A percentile compares a stretch with the other conserved stretches of the same genome.
Evolutionary conservation across 352 stramenopile species (phyloP).

Genomic region (Blastocystis sp.): DNA sequence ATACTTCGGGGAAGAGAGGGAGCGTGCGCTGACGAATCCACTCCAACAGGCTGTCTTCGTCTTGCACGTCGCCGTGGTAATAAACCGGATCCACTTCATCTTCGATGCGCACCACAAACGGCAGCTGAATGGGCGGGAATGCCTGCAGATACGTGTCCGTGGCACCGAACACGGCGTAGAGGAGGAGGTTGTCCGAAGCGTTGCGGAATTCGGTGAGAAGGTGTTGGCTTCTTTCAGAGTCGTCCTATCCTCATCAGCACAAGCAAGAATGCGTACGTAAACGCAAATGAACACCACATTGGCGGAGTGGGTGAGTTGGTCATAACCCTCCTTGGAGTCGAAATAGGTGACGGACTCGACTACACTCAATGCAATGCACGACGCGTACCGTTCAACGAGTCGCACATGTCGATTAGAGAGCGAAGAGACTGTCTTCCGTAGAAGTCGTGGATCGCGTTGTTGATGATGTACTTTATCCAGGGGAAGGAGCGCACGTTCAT

Average conservation of each 20-base stretch:
- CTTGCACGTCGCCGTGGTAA: not conserved
- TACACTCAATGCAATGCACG: not conserved
- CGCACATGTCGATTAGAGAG: conserved; percentile 50
- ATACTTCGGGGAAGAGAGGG: conserved; percentile 27
- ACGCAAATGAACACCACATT: conserved; percentile 44
- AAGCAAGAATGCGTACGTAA: conserved; percentile 3
- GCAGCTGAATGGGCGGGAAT: conserved; percentile 33
- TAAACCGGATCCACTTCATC: conserved; percentile 31
- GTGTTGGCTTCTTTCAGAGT: not conserved
- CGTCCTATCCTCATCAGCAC: not conserved
- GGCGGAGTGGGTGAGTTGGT: not conserved
- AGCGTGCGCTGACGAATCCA: conserved; percentile 49
- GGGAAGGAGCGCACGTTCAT: not conserved
- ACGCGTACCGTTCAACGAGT: conserved; percentile 4
- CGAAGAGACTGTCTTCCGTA: conserved; percentile 51
- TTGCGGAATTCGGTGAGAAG: conserved; percentile 20
- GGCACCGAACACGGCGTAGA: conserved; percentile 54
- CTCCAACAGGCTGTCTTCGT: not conserved
- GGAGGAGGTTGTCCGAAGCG: conserved; percentile 32
- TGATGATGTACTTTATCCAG: conserved; percentile 48
- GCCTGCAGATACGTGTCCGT: not conserved
- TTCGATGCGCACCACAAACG: conserved; percentile 36
- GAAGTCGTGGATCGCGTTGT: conserved; percentile 35
- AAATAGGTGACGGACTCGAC: conserved; percentile 9
- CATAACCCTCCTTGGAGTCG: not conserved